phyloP scores from a whole-genome alignment of 1,139 yeast genomes.

The Arxiozyma slooffiae region DNA sequence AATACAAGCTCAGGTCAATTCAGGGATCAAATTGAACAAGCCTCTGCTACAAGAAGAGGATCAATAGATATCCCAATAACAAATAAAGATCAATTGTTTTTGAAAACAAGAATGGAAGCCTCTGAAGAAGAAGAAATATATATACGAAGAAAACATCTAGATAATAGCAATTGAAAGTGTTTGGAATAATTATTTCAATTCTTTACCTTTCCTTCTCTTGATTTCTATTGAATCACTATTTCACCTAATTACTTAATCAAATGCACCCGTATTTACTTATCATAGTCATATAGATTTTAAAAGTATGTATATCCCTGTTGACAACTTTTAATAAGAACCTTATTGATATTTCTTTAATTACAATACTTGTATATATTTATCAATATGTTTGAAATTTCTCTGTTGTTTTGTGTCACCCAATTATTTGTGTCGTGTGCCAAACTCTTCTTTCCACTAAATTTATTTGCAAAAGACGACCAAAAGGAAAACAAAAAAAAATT shows the following conservation, averaged over 20 bases:
- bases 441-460: not conserved
- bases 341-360: not conserved
- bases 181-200: not conserved
- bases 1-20: not conserved
- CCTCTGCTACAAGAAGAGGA: slow-evolving; percentile 9
- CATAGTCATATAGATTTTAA: not conserved
- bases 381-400: not conserved
- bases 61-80: slow-evolving; percentile 30
- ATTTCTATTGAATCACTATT: not conserved
- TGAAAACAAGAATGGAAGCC: slow-evolving; percentile 29
- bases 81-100: slow-evolving; percentile 18
- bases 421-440: not conserved
- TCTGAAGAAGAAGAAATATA: slow-evolving; percentile 28
- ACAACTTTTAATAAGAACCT: not conserved
- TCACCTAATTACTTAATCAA: not conserved
- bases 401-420: not conserved
- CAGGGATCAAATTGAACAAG: not conserved
- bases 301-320: not conserved
- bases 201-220: not conserved
- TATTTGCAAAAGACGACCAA: not conserved
- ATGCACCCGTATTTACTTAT: not conserved
- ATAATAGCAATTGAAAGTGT: not conserved
- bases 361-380: not conserved
- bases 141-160: slow-evolving; percentile 7
- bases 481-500: not conserved